Conservation (phyloP, 75 land plant genomes). For the Sequoia sempervirens region DNA sequence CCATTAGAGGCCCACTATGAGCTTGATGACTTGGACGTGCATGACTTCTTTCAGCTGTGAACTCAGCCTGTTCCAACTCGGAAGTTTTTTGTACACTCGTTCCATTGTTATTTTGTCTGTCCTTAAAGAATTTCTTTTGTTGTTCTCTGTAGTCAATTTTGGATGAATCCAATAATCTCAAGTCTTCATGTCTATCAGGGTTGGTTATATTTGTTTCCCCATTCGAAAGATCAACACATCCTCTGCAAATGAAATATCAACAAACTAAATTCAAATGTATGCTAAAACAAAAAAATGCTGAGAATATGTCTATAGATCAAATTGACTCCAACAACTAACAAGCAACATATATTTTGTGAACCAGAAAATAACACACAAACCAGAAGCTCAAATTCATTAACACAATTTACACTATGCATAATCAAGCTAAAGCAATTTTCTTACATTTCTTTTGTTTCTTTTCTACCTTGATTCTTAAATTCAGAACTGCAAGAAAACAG, state of each 20-base stretch:
- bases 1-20: constrained; percentile 52
- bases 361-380: neutral
- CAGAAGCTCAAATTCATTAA: neutral
- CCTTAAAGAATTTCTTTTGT: neutral
- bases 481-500: constrained; percentile 10
- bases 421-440: constrained; percentile 1
- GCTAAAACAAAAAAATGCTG: neutral
- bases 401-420: neutral
- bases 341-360: neutral
- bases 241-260: neutral
- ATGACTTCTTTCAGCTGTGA: neutral
- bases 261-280: neutral
- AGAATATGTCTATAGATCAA: neutral
- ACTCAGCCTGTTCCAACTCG: neutral
- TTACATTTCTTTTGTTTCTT: constrained; percentile 11
- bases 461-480: neutral
- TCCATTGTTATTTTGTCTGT: constrained; percentile 10
- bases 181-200: neutral
- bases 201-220: neutral
- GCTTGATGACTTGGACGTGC: constrained; percentile 15
- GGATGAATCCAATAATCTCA: neutral
- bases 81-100: neutral
- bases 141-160: neutral
- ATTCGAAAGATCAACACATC: neutral
- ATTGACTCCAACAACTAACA: neutral